Evolutionary conservation across 306 rosid genomes (phyloP).

Genomic region (Rosa persica): DNA sequence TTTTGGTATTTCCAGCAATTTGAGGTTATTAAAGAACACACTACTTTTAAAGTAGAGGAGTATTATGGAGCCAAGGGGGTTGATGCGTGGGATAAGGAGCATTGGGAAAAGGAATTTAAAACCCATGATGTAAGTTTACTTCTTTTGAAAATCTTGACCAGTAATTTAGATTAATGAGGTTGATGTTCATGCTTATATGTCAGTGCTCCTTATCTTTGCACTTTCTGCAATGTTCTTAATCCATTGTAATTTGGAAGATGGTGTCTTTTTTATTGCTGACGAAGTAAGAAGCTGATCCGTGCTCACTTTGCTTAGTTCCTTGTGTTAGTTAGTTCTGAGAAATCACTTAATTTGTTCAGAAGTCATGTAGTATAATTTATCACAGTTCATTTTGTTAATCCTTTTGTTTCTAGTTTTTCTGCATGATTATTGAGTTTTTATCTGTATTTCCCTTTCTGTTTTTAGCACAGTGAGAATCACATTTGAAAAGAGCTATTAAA

Average conservation of each 20-base stretch:
- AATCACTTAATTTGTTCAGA: neutral
- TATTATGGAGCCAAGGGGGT: constrained; percentile 84
- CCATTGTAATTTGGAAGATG: neutral
- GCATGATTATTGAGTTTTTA: neutral
- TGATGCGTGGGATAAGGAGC: constrained; percentile 59
- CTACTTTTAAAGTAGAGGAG: constrained; percentile 62
- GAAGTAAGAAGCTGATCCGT: neutral
- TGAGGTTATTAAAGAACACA: constrained; percentile 44
- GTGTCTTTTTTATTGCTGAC: neutral
- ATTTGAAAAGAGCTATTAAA: neutral
- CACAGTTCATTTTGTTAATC: neutral
- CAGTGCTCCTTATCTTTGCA: neutral
- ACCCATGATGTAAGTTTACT: constrained; percentile 58
- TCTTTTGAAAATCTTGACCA: constrained; percentile 9
- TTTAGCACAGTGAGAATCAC: neutral
- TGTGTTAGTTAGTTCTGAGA: neutral
- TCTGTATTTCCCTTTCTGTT: neutral
- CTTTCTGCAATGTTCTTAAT: neutral
- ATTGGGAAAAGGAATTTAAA: constrained; percentile 69
- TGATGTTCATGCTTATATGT: constrained; percentile 11
- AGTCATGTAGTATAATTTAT: neutral
- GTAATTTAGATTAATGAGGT: neutral
- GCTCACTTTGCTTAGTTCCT: constrained; percentile 4
- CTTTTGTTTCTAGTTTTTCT: neutral
- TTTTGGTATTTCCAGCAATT: constrained; percentile 66